A percentile compares a stretch with the other conserved stretches of the same genome.
Evolutionary conservation across 129 eudicot species (phyloP).

Genomic region (Flaveria robusta): DNA sequence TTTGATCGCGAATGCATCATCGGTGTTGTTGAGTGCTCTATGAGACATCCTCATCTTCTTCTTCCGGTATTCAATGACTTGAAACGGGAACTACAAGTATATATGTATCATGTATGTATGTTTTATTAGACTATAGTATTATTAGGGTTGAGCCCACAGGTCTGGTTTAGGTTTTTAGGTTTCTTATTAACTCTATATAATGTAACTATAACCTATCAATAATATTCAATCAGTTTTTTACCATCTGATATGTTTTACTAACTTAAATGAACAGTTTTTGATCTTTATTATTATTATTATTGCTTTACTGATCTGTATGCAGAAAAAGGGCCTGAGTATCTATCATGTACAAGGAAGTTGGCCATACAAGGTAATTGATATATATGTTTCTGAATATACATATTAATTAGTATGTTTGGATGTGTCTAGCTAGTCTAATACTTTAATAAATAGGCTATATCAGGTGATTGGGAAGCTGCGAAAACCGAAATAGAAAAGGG

Average conservation of each 20-base stretch:
- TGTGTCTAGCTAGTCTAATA: neutral
- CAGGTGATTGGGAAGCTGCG: neutral
- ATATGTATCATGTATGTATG: too few relatives aligned
- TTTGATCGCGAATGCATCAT: neutral
- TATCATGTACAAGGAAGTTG: neutral
- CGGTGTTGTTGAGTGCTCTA: constrained; percentile 22
- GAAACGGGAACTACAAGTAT: constrained; percentile 13
- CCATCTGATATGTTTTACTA: too few relatives aligned
- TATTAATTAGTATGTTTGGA: neutral
- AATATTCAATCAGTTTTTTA: too few relatives aligned
- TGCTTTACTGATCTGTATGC: neutral
- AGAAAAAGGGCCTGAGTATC: neutral
- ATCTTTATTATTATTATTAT: too few relatives aligned
- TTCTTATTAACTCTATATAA: too few relatives aligned
- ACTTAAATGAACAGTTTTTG: too few relatives aligned
- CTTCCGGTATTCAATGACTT: neutral
- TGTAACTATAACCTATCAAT: too few relatives aligned
- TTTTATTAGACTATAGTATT: too few relatives aligned
- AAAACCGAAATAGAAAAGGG: constrained; percentile 2
- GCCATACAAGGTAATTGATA: constrained; percentile 15
- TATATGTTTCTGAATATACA: too few relatives aligned
- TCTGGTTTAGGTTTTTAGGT: too few relatives aligned
- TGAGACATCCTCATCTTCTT: neutral
- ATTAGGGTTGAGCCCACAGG: too few relatives aligned
- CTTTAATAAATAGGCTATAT: neutral